Evolutionary conservation across 73 alveolate species (phyloP).

Genomic region (Uronychia setigera): DNA sequence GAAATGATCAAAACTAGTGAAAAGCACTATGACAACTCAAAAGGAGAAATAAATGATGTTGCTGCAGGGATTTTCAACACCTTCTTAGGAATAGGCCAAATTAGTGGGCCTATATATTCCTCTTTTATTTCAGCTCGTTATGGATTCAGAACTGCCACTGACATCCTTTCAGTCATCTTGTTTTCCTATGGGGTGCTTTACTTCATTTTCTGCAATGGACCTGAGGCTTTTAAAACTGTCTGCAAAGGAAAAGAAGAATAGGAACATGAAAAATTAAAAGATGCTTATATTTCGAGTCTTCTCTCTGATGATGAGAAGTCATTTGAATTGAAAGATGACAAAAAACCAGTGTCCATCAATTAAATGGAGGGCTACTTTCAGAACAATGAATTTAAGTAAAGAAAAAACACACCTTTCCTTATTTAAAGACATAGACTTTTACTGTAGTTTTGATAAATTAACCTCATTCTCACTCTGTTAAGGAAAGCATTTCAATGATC

Average conservation of each 20-base stretch:
- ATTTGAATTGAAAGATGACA: background rate
- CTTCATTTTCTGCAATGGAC: background rate
- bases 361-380: too few species aligned
- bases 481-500: background rate
- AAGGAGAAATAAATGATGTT: background rate
- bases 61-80: background rate
- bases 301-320: background rate
- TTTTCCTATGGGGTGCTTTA: background rate
- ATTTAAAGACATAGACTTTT: too few species aligned
- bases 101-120: background rate
- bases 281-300: background rate
- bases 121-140: background rate
- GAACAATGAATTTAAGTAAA: too few species aligned
- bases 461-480: too few species aligned
- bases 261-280: background rate
- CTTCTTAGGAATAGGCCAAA: background rate
- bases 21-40: constrained; percentile 8
- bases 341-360: background rate
- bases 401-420: too few species aligned
- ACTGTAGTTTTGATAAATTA: too few species aligned
- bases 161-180: background rate
- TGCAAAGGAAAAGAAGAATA: background rate
- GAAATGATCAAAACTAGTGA: constrained; percentile 13
- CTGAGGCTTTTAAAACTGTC: background rate
- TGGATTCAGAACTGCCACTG: background rate